These are phyloP conservation scores for Cutaneotrichosporon dermatis DNA, from an alignment of 1,284 basidiomycete species.

Conservation along the genomic window DNA sequence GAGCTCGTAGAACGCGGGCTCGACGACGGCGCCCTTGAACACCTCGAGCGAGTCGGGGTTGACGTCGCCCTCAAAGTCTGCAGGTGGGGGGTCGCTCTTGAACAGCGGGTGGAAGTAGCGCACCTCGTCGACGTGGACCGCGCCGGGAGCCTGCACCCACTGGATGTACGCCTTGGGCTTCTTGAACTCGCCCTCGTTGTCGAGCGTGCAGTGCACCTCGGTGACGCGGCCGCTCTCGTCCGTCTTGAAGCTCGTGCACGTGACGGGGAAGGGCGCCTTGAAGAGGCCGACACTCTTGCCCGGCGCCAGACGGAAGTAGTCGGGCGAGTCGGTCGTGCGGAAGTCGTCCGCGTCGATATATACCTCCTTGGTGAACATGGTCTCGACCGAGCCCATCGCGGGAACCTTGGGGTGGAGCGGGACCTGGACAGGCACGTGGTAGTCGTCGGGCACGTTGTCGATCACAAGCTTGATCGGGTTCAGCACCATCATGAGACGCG, in stretches of 20 bases:
- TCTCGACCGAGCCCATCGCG: slow-evolving; percentile 72
- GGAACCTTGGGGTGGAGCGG: slow-evolving; percentile 93
- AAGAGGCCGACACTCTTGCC: slow-evolving; percentile 96
- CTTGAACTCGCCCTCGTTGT: slow-evolving; percentile 60
- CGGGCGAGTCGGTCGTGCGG: slow-evolving; percentile 80
- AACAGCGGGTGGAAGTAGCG: slow-evolving; percentile 91
- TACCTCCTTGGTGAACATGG: slow-evolving; percentile 83
- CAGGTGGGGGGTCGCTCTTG: slow-evolving; percentile 85
- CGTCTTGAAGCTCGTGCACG: slow-evolving; percentile 80
- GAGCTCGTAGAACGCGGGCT: slow-evolving; percentile 83
- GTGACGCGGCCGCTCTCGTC: slow-evolving; percentile 67
- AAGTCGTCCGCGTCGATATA: slow-evolving; percentile 97
- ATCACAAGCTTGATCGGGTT: slow-evolving; percentile 85
- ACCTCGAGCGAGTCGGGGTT: slow-evolving; percentile 76
- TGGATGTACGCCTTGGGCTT: slow-evolving; percentile 97
- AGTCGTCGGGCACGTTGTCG: slow-evolving; percentile 86
- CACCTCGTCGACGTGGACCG: slow-evolving; percentile 79
- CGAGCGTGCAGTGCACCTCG: slow-evolving; percentile 74
- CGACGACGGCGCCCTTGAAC: slow-evolving; percentile 74
- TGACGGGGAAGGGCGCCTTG: slow-evolving; percentile 88
- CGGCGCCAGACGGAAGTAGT: slow-evolving; percentile 96
- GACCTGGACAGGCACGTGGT: slow-evolving; percentile 77
- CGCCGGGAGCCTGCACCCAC: slow-evolving; percentile 86
- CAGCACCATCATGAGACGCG: slow-evolving; percentile 88
- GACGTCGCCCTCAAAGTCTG: slow-evolving; percentile 79